Evolutionary conservation across 306 rosid species (phyloP).

Genomic region (Senna tora): DNA sequence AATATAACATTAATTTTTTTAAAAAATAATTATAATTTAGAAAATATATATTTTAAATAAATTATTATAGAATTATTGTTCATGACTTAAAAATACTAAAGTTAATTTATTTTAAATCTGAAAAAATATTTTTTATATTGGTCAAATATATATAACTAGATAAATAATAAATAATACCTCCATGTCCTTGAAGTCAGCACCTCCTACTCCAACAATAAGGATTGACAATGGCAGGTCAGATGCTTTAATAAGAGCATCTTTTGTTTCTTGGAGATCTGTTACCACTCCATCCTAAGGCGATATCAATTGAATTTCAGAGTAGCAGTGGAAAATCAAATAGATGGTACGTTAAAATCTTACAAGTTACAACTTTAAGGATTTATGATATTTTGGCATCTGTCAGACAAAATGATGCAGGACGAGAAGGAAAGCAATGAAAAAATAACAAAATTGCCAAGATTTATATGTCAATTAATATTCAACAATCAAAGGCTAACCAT

Average conservation of each 20-base stretch:
- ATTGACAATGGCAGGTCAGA: constrained; percentile 82
- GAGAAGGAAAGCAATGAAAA: no score
- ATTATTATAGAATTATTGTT: no score
- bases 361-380: constrained; percentile 1
- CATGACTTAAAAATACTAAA: no score
- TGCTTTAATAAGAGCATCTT: constrained; percentile 83
- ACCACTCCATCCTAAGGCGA: constrained; percentile 81
- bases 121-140: no score
- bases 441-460: no score
- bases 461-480: no score
- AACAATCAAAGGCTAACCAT: no score
- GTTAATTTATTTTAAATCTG: no score
- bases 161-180: constrained; percentile 52
- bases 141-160: no score
- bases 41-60: no score
- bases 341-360: not conserved
- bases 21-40: no score
- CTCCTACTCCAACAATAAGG: constrained; percentile 88
- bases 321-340: not conserved
- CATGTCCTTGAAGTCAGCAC: constrained; percentile 93
- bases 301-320: constrained; percentile 31
- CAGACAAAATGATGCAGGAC: not conserved
- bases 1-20: no score
- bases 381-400: not conserved
- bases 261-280: constrained; percentile 93